Evolutionary conservation across 176 grass and related monocot genomes (phyloP).

Genomic region (Raddia distichophylla): DNA sequence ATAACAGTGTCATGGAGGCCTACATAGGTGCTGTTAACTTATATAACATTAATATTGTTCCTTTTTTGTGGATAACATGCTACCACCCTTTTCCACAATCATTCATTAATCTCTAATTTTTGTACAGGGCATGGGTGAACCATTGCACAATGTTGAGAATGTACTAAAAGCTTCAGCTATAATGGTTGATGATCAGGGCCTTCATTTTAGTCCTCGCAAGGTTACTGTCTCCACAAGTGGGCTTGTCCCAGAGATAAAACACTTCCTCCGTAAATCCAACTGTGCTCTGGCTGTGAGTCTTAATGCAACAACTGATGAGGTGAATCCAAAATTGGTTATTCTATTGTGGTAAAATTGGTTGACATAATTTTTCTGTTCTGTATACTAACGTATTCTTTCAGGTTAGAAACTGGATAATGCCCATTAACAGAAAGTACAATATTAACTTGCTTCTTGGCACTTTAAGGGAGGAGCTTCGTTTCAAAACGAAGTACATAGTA

Average conservation of each 20-base stretch:
- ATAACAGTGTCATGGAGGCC: neutral
- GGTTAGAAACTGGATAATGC: slow-evolving; percentile 99
- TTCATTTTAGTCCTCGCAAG: slow-evolving; percentile 95
- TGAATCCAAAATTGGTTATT: slow-evolving; percentile 33
- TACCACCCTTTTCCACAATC: slow-evolving; percentile 14
- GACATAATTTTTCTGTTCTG: slow-evolving; percentile 4
- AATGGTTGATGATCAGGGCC: slow-evolving; percentile 91
- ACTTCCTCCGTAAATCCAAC: slow-evolving; percentile 74
- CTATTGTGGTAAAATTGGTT: slow-evolving; percentile 13
- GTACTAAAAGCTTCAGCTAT: slow-evolving; percentile 81
- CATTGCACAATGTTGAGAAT: slow-evolving; percentile 91
- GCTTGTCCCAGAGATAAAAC: slow-evolving; percentile 86
- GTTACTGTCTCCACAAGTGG: slow-evolving; percentile 92
- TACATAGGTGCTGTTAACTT: neutral
- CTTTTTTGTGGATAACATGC: slow-evolving; percentile 35
- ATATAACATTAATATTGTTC: neutral
- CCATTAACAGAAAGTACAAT: slow-evolving; percentile 92
- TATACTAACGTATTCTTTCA: slow-evolving; percentile 45
- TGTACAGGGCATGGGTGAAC: slow-evolving; percentile 90
- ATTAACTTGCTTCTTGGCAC: slow-evolving; percentile 77
- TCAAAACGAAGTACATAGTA: slow-evolving; percentile 66
- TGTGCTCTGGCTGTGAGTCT: slow-evolving; percentile 88
- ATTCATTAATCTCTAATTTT: slow-evolving; percentile 30
- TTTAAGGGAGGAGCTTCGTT: slow-evolving; percentile 64
- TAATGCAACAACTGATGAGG: slow-evolving; percentile 97